These are phyloP conservation scores for Crithidia fasciculata DNA, from an alignment of 208 protist species.

Conservation along the genomic window DNA sequence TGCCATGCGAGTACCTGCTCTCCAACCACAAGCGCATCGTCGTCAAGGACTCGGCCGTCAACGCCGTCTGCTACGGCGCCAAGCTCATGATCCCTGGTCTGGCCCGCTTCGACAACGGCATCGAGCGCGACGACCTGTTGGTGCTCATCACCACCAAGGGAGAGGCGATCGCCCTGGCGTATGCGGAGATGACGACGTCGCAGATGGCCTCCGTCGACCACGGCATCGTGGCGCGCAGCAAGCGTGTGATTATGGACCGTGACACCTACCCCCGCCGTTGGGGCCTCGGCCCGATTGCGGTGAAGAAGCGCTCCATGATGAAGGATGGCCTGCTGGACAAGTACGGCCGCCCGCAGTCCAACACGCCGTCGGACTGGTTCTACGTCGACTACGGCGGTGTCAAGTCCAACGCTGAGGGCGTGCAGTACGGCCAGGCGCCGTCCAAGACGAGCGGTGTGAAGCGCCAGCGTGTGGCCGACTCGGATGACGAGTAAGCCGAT, in stretches of 20 bases:
- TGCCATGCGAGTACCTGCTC: slow-evolving; percentile 98
- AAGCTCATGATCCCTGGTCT: slow-evolving; percentile 99
- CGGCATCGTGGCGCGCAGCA: slow-evolving; percentile 98
- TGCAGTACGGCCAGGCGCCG: slow-evolving; percentile 76
- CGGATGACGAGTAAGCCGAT: slow-evolving; percentile 54
- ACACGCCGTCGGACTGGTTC: slow-evolving; percentile 97
- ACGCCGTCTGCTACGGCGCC: slow-evolving; percentile 99
- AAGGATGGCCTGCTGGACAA: slow-evolving; percentile 98
- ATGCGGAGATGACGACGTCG: slow-evolving; percentile 98
- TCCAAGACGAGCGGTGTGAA: slow-evolving; percentile 51
- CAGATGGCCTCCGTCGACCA: slow-evolving; percentile 97
- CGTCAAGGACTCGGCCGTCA: slow-evolving; percentile 99
- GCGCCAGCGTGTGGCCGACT: slow-evolving; percentile 53
- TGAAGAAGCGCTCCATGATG: slow-evolving; percentile 98
- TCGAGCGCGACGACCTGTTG: slow-evolving; percentile 97
- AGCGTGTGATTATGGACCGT: slow-evolving; percentile 99
- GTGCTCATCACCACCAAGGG: slow-evolving; percentile 99
- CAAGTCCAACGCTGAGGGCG: slow-evolving; percentile 85
- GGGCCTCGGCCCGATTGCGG: slow-evolving; percentile 96
- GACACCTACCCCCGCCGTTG: slow-evolving; percentile 99
- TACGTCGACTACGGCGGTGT: slow-evolving; percentile 94
- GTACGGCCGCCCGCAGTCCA: slow-evolving; percentile 97
- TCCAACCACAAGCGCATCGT: slow-evolving; percentile 98
- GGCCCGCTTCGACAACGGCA: slow-evolving; percentile 96
- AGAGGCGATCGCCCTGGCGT: slow-evolving; percentile 98